Evolutionary conservation across 2,329 filamentous ascomycete species (phyloP), one percentile per base, ranked within the genome.

Genomic region (Amphichorda felina): DNA sequence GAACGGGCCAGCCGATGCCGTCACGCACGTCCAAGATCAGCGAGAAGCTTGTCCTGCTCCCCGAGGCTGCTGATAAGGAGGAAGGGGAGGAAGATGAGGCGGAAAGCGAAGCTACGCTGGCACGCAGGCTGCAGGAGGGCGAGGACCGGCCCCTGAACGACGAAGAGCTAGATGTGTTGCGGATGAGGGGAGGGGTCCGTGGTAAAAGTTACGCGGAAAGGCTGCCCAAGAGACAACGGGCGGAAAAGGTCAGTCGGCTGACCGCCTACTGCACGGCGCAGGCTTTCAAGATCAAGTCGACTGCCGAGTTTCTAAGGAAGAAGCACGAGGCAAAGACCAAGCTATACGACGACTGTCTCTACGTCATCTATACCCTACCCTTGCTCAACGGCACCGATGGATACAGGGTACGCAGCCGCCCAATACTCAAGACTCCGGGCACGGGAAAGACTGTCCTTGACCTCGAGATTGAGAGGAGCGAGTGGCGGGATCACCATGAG

Each of bases 231-330:
- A 72, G 82, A 16, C 77, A 89, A 51, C 70, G 91, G 38, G 81
- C 84, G 10, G 85, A 94, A 47, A 91, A 91, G 59, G 65, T 98
- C 40, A 80, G 89, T 22, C 73, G 91, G 41, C 75, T 96, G 37
- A 98, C 91, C 38, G 91, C 91, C 9, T 98, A 96, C 57, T 96
- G 89, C 57, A 96, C 87, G 0, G 89, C 91, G 1, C 85, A 95
- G 56, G 84, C 82, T 7, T 96, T 88, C 62, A 94, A 89, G 61
- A 77, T 94, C 61, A 81, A 82, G 47, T 74, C 79, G 18, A 86
- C 87, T n/a, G 86, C 88, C 11, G 76, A 84, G 24, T 98, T 98
- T 53, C 67, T 95, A 41, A 81, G 83, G 47, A 83, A 84, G 43
- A 81, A 80, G 49, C 91, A 98, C 60, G 79, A 82, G 22, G 89